Percentiles rank a stretch among this genome's conserved stretches.
Evolutionary conservation across 2,329 filamentous ascomycete genomes (phyloP).

Genomic region (Teratosphaeria gauchensis): DNA sequence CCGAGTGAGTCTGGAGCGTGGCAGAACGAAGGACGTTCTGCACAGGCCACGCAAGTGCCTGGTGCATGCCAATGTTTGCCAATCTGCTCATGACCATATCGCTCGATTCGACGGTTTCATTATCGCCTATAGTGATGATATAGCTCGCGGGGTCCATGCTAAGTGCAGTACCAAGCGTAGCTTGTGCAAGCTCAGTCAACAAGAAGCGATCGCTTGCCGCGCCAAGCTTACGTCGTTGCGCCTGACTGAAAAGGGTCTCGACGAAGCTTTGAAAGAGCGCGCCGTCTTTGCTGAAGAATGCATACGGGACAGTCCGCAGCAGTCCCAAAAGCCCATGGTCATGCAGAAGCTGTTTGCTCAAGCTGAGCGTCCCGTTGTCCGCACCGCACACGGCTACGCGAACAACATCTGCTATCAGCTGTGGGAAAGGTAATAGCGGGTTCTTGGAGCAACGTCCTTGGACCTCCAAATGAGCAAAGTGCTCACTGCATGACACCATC

Average conservation of each 20-base stretch:
- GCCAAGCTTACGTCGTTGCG: conserved; percentile 41
- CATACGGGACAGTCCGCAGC: conserved; percentile 55
- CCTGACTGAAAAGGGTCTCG: conserved; percentile 63
- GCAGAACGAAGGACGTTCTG: conserved; percentile 63
- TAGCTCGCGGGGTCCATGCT: conserved; percentile 53
- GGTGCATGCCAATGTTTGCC: conserved; percentile 8
- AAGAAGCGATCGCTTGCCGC: conserved; percentile 55
- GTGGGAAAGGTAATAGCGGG: conserved; percentile 51
- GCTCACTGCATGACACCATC: not conserved
- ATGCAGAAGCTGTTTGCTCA: conserved; percentile 58
- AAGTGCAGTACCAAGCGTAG: conserved; percentile 49
- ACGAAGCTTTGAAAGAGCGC: conserved; percentile 57
- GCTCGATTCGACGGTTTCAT: conserved; percentile 45
- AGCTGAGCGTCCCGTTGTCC: conserved; percentile 55
- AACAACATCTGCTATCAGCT: conserved; percentile 63
- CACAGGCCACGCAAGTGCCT: conserved; percentile 45
- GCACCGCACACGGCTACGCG: conserved; percentile 67
- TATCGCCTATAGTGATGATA: conserved; percentile 46
- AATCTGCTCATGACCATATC: conserved; percentile 7
- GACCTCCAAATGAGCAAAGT: not conserved
- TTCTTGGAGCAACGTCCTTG: not conserved
- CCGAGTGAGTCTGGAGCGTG: conserved; percentile 58
- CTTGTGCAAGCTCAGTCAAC: conserved; percentile 67
- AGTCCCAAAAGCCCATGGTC: conserved; percentile 57
- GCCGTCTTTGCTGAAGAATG: conserved; percentile 73